Conservation (phyloP, 1,284 basidiomycete genomes). For the Ceratorhiza oryzae-sativae region DNA sequence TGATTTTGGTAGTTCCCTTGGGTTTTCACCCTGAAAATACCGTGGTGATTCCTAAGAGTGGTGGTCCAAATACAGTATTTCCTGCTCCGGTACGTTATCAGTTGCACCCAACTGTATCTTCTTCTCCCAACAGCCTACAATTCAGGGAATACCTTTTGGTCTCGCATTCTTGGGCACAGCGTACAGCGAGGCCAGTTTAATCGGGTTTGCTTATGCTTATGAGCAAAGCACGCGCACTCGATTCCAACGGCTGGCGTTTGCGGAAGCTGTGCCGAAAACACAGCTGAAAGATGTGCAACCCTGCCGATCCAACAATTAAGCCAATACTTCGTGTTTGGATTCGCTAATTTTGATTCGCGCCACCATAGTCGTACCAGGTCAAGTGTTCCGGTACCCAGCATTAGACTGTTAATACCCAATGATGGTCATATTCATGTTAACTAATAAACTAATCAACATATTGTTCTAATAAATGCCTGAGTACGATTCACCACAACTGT, state of each 20-base stretch:
- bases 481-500: too few relatives aligned
- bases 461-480: too few relatives aligned
- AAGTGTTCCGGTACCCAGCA: too few relatives aligned
- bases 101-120: too few relatives aligned
- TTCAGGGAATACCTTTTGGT: slow-evolving; percentile 64
- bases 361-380: too few relatives aligned
- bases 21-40: slow-evolving; percentile 27
- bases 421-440: too few relatives aligned
- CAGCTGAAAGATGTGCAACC: slow-evolving; percentile 59
- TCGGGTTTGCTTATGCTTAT: slow-evolving; percentile 68
- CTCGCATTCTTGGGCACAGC: slow-evolving; percentile 70
- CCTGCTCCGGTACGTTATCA: slow-evolving; percentile 12
- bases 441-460: too few relatives aligned
- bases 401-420: too few relatives aligned
- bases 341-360: too few relatives aligned
- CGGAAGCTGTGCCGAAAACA: slow-evolving; percentile 65
- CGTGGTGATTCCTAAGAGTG: background rate
- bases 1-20: background rate
- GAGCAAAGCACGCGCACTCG: slow-evolving; percentile 69
- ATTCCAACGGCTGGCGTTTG: slow-evolving; percentile 58
- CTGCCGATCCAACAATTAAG: background rate
- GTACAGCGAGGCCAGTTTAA: slow-evolving; percentile 65
- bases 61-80: slow-evolving; percentile 16
- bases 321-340: too few relatives aligned
- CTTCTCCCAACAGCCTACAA: background rate